Evolutionary conservation across 1,284 basidiomycete genomes (phyloP).

Genomic region (Moesziomyces parantarcticus): DNA sequence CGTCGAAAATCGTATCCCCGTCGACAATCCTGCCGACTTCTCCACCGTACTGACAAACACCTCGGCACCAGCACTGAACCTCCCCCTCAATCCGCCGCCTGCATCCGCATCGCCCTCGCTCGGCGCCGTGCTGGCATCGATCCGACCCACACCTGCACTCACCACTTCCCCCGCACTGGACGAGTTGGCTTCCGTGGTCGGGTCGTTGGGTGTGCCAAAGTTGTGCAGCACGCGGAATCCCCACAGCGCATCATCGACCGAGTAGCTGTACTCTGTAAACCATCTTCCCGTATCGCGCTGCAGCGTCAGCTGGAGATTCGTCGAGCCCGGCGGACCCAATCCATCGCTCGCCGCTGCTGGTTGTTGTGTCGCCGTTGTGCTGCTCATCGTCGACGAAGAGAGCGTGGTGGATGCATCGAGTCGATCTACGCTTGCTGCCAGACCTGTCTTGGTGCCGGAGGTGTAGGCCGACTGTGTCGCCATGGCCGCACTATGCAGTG

Average conservation of each 20-base stretch:
- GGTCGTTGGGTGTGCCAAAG: constrained; percentile 72
- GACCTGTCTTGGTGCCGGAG: neutral
- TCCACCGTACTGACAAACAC: constrained; percentile 93
- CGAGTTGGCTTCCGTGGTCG: neutral
- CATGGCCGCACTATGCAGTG: constrained; percentile 14
- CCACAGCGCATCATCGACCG: constrained; percentile 91
- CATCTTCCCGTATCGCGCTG: constrained; percentile 92
- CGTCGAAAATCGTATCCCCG: constrained; percentile 90
- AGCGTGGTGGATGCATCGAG: constrained; percentile 16
- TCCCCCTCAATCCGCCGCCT: constrained; percentile 82
- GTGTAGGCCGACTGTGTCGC: constrained; percentile 7
- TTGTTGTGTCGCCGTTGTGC: neutral
- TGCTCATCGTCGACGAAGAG: constrained; percentile 1
- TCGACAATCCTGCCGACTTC: constrained; percentile 91
- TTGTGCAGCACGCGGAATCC: constrained; percentile 91
- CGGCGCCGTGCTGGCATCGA: constrained; percentile 71
- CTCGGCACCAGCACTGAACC: constrained; percentile 91
- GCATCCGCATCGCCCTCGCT: constrained; percentile 70
- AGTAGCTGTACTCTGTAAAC: constrained; percentile 94
- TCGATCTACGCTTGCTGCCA: constrained; percentile 3
- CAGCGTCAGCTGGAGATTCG: constrained; percentile 79
- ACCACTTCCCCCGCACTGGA: neutral
- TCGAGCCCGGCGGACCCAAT: constrained; percentile 53
- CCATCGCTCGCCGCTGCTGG: constrained; percentile 12
- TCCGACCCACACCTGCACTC: neutral